Evolutionary conservation across 2,329 filamentous ascomycete species (phyloP).

Genomic region (Hypocrella siamensis): DNA sequence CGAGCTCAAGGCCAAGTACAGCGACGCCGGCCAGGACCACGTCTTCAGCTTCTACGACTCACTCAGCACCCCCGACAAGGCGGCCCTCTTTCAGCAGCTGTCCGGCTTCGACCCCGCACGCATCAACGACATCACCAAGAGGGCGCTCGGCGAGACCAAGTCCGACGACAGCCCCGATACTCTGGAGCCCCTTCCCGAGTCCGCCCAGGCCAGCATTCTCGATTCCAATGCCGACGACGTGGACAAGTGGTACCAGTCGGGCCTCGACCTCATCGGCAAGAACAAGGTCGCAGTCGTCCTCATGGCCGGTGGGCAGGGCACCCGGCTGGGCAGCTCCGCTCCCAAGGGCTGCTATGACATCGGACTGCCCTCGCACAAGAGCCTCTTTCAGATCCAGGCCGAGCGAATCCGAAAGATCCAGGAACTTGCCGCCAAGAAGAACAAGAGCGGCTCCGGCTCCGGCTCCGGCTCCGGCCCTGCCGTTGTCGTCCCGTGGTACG

Average conservation of each 20-base stretch:
- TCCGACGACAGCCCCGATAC: slow-evolving; percentile 36
- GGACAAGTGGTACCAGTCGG: slow-evolving; percentile 68
- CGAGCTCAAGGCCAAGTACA: slow-evolving; percentile 55
- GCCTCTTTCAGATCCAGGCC: slow-evolving; percentile 92
- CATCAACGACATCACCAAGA: slow-evolving; percentile 77
- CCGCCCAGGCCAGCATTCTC: slow-evolving; percentile 77
- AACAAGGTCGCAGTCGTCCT: slow-evolving; percentile 75
- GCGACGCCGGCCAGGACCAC: slow-evolving; percentile 64
- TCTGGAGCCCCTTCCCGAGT: slow-evolving; percentile 78
- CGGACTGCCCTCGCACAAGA: slow-evolving; percentile 81
- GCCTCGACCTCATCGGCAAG: slow-evolving; percentile 64
- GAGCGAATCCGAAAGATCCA: slow-evolving; percentile 85
- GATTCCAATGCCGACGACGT: slow-evolving; percentile 71
- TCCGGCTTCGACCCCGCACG: slow-evolving; percentile 64
- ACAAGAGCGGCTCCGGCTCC: too few species aligned
- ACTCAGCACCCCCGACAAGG: slow-evolving; percentile 58
- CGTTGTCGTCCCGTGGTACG: slow-evolving; percentile 83
- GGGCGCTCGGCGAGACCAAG: slow-evolving; percentile 64
- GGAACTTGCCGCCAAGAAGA: slow-evolving; percentile 58
- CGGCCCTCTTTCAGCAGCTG: slow-evolving; percentile 66
- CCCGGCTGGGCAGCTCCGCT: slow-evolving; percentile 80
- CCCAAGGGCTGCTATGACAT: slow-evolving; percentile 98
- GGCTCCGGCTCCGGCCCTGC: too few species aligned
- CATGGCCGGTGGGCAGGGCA: slow-evolving; percentile 95
- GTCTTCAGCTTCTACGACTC: slow-evolving; percentile 73